These are phyloP conservation scores for Onygena corvina DNA, from an alignment of 2,329 filamentous ascomycete species.

Conservation along the genomic window DNA sequence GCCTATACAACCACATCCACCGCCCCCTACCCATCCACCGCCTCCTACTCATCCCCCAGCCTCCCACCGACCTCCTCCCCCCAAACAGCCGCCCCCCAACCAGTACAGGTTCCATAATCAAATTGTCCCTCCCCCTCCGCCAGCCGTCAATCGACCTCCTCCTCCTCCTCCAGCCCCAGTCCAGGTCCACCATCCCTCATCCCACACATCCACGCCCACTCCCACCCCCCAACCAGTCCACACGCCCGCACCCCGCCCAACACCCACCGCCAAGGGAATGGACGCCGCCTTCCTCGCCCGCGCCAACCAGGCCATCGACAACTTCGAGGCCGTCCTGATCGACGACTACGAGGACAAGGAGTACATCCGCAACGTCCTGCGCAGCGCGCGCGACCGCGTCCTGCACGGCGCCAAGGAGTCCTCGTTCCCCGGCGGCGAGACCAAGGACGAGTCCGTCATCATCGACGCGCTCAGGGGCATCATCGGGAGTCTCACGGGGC, in stretches of 20 bases:
- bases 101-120: constrained; percentile 7
- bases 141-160: constrained; percentile 8
- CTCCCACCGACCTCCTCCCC: constrained; percentile 12
- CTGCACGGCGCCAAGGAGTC: constrained; percentile 31
- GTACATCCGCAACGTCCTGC: constrained; percentile 34
- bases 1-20: constrained; percentile 9
- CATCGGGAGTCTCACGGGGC: constrained; percentile 28
- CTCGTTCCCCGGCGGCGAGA: constrained; percentile 34
- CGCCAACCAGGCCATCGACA: constrained; percentile 35
- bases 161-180: background rate
- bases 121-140: constrained; percentile 14
- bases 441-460: constrained; percentile 34
- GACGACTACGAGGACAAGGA: constrained; percentile 37
- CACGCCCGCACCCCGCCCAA: constrained; percentile 6
- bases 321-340: constrained; percentile 35
- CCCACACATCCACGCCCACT: constrained; percentile 12
- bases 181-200: too few species aligned
- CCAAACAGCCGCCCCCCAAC: constrained; percentile 3
- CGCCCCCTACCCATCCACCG: constrained; percentile 8
- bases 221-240: constrained; percentile 8
- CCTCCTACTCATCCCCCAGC: constrained; percentile 17
- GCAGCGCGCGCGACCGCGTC: constrained; percentile 32
- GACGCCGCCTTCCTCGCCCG: constrained; percentile 30
- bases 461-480: constrained; percentile 31
- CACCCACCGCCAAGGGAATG: constrained; percentile 15